Conservation (phyloP, 441 rosid species). For the Euphorbia corollata region DNA sequence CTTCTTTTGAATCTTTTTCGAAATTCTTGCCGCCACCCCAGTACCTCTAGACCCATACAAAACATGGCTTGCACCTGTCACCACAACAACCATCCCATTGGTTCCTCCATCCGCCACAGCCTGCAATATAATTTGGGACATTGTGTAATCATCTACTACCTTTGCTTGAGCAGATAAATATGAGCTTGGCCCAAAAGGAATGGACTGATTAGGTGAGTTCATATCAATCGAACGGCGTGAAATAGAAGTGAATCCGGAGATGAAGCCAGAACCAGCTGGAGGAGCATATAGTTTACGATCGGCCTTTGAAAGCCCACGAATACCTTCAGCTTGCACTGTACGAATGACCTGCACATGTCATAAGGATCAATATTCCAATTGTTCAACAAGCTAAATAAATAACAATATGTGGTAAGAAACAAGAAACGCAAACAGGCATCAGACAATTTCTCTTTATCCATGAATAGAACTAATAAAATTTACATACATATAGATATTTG, state of each 20-base stretch:
- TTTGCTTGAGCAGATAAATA: conserved; percentile 80
- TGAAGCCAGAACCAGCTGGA: conserved; percentile 88
- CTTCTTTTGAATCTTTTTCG: conserved; percentile 76
- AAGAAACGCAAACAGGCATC: not conserved
- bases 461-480: not conserved
- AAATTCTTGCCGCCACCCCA: conserved; percentile 80
- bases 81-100: conserved; percentile 61
- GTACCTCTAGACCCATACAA: conserved; percentile 68
- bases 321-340: conserved; percentile 88
- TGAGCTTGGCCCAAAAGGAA: conserved; percentile 84
- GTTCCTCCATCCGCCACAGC: conserved; percentile 52
- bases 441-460: not conserved
- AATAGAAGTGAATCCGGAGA: conserved; percentile 71
- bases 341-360: conserved; percentile 48
- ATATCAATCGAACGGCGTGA: conserved; percentile 57
- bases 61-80: conserved; percentile 79
- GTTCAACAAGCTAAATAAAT: not conserved
- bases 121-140: conserved; percentile 69
- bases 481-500: not conserved
- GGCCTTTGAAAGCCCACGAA: conserved; percentile 70
- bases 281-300: conserved; percentile 74
- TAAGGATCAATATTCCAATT: conserved; percentile 17
- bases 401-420: not conserved
- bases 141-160: conserved; percentile 75
- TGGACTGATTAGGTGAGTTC: conserved; percentile 40